These are phyloP conservation scores for Schizophyllum amplum DNA, from an alignment of 1,284 basidiomycete genomes.

Conservation along the genomic window DNA sequence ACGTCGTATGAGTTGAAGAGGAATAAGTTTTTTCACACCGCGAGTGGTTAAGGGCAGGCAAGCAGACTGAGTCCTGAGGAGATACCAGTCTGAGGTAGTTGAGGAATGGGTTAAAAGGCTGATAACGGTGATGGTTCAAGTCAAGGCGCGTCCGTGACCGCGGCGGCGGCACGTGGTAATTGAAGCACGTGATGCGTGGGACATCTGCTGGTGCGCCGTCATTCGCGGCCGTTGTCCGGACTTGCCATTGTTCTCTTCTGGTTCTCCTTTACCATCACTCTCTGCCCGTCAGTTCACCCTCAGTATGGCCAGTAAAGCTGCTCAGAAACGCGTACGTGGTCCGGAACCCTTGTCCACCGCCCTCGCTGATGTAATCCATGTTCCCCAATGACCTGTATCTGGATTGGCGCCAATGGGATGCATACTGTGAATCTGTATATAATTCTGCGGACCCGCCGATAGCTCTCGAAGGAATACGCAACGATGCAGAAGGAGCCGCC, in stretches of 20 bases:
- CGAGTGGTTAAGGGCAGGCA: too few relatives aligned
- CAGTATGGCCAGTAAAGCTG: constrained; percentile 74
- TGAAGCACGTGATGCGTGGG: too few relatives aligned
- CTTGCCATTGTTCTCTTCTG: not conserved
- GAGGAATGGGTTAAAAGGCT: too few relatives aligned
- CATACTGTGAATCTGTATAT: too few relatives aligned
- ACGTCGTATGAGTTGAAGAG: too few relatives aligned
- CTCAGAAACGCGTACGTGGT: constrained; percentile 68
- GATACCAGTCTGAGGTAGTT: too few relatives aligned
- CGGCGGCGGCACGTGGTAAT: too few relatives aligned
- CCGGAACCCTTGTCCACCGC: constrained; percentile 4
- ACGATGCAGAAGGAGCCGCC: constrained; percentile 91
- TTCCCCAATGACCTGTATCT: not conserved
- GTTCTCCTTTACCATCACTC: not conserved
- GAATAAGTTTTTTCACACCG: too few relatives aligned
- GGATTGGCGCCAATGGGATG: not conserved
- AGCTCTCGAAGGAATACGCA: constrained; percentile 88
- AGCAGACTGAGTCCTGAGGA: too few relatives aligned
- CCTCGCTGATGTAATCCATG: not conserved
- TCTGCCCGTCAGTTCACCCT: not conserved
- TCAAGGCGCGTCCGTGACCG: too few relatives aligned
- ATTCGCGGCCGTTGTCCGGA: not conserved
- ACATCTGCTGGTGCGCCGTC: too few relatives aligned
- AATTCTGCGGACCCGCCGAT: constrained; percentile 14
- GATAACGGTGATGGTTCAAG: too few relatives aligned